Evolutionary conservation across 2,329 filamentous ascomycete species (phyloP).

Genomic region (Penicillium sclerotigenum): DNA sequence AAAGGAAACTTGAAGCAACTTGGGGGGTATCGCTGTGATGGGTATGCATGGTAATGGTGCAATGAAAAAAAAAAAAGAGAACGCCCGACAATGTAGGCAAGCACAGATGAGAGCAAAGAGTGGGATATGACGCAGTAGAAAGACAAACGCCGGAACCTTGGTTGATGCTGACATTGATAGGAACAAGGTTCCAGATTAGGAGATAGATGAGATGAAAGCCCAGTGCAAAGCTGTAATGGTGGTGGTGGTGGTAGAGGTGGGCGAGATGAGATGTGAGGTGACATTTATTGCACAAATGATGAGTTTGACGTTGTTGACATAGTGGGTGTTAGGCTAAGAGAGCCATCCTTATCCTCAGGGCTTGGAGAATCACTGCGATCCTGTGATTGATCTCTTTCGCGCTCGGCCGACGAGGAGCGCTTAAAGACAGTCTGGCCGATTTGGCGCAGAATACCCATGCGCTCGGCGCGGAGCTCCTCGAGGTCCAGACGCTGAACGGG

Average conservation of each 20-base stretch:
- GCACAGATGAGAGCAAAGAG: conserved; percentile 17
- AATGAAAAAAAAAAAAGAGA: conserved; percentile 16
- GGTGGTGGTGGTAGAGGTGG: conserved; percentile 1
- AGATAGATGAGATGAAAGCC: neutral
- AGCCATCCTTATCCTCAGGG: conserved; percentile 35
- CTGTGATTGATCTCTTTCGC: conserved; percentile 32
- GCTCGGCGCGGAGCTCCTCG: conserved; percentile 41
- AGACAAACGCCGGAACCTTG: conserved; percentile 9
- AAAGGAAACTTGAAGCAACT: conserved; percentile 8
- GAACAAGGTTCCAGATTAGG: neutral
- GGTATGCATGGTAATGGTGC: conserved; percentile 20
- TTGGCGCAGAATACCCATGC: conserved; percentile 42
- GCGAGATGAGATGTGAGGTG: neutral
- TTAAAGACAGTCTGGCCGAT: conserved; percentile 47
- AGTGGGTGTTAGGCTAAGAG: conserved; percentile 36
- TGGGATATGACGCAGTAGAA: conserved; percentile 15
- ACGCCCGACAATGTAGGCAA: conserved; percentile 12
- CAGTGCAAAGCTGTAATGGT: neutral
- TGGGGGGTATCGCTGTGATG: conserved; percentile 25
- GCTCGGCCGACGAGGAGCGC: conserved; percentile 40
- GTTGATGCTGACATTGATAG: conserved; percentile 3
- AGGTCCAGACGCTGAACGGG: conserved; percentile 40
- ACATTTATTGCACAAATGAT: conserved; percentile 26
- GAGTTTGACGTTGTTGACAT: conserved; percentile 37
- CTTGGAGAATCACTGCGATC: conserved; percentile 30